A percentile compares a stretch with the other conserved stretches of the same genome.
Conservation (phyloP, 805 yeast species). For the Barnettozyma wickerhamii region DNA sequence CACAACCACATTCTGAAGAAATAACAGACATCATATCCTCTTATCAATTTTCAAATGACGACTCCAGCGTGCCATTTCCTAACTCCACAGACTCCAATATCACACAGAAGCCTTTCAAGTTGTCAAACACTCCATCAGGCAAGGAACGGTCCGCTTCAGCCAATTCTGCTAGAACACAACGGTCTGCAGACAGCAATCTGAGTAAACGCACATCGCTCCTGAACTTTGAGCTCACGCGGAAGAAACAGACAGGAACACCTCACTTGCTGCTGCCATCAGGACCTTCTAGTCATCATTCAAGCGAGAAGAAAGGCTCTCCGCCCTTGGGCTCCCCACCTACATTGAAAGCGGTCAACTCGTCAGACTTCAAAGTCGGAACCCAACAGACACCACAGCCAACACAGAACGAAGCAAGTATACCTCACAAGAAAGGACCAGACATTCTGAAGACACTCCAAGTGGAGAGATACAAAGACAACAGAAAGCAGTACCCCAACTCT, state of each 20-base stretch:
- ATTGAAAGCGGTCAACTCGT: too few species aligned
- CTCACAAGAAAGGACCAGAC: conserved; percentile 4
- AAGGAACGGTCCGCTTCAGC: conserved; percentile 4
- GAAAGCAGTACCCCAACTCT: background rate
- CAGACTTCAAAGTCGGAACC: background rate
- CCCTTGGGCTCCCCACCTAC: too few species aligned
- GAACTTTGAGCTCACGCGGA: conserved; percentile 22
- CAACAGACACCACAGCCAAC: background rate
- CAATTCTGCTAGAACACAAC: conserved; percentile 4
- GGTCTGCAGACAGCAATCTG: conserved; percentile 4
- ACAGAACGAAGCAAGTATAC: background rate
- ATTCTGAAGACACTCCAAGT: conserved; percentile 2
- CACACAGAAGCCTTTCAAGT: conserved; percentile 4
- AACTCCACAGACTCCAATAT: background rate
- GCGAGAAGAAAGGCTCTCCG: background rate
- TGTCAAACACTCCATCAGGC: background rate
- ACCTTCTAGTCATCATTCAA: background rate
- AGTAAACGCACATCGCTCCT: conserved; percentile 14
- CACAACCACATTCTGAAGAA: background rate
- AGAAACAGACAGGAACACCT: conserved; percentile 21
- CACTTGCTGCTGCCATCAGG: conserved; percentile 11
- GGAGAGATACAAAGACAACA: background rate
- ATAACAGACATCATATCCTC: conserved; percentile 2
- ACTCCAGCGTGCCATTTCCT: background rate
- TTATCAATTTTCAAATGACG: background rate